Evolutionary conservation across 345 rosid genomes (phyloP), one percentile per base, ranked within the genome.

Genomic region (Gossypium ekmanianum): DNA sequence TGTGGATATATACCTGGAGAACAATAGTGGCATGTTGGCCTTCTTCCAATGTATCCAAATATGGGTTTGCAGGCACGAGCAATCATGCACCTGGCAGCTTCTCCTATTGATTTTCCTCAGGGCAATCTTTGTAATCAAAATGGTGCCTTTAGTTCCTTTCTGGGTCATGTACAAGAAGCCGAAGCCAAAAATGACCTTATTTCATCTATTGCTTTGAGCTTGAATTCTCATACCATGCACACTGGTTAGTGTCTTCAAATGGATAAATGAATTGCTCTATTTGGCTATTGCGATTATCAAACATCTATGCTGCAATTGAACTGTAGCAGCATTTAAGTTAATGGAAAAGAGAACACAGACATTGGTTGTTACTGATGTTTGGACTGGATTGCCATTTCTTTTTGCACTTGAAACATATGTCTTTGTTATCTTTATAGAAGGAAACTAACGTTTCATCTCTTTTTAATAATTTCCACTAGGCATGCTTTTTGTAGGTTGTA

Each of bases 51-150:
- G 77, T 69, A 58, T 85, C 76, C 70, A 64, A 72, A 80, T 77
- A 70, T 79, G 88, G 79, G 76, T 84, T 85, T 92, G 88, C 87
- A 94, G 98, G 98, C 98, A 17, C 87, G 41, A 73, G 83, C 86
- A 69, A 85, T 94, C 74, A 92, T 94, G 97, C 94, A 92, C 68
- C 83, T 92, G 59, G 98, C 98, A 65, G 89, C 92, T 47, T 78
- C 79, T 79, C 86, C 97, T 39, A 73, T 84, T 43, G 92, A 86
- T 75, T 76, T 86, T 78, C 81, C 88, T 61, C 84, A 79, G 77
- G 85, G 83, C 54, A 85, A 81, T 85, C 66, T 74, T 14, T 34
- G 74, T 62, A 75, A 73, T 74, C 87, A 86, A 80, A 77, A 69
- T 79, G 71, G 82, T 20, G 68, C 86, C 41, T 56, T 79, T 75